Evolutionary conservation across 352 stramenopile species (phyloP).

Genomic region (Blastocystis sp.): DNA sequence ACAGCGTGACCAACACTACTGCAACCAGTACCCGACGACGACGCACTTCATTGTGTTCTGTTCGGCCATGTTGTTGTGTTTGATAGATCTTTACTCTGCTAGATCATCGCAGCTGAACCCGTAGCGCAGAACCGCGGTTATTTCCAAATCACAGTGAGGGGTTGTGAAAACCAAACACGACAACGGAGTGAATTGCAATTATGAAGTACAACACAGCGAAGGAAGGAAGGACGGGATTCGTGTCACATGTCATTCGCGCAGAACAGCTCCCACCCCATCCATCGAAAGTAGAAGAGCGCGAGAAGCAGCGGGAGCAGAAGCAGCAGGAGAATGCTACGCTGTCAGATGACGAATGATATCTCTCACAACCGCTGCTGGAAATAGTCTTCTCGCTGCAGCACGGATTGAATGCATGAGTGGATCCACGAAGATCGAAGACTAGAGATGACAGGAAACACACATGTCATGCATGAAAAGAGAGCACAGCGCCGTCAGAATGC

Average conservation of each 20-base stretch:
- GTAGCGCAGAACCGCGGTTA: not conserved
- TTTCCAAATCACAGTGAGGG: not conserved
- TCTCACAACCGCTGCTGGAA: not conserved
- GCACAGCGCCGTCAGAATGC: not conserved
- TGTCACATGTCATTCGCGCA: not conserved
- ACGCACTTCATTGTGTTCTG: constrained; percentile 59
- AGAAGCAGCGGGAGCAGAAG: constrained; percentile 20
- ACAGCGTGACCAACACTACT: constrained; percentile 27
- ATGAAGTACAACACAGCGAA: no score
- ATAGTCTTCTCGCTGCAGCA: not conserved
- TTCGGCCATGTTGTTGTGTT: constrained; percentile 50
- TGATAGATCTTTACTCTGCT: no score
- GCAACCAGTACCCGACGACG: constrained; percentile 46
- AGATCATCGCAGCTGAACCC: no score
- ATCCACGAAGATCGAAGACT: not conserved
- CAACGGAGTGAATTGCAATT: no score
- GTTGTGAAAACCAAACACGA: no score
- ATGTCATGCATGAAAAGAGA: not conserved
- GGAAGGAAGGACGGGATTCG: not conserved
- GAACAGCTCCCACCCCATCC: not conserved
- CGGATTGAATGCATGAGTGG: not conserved
- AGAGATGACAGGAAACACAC: not conserved
- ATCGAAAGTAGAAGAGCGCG: constrained; percentile 2
- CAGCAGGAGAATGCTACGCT: not conserved
- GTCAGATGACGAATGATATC: not conserved